Base-by-base conservation (phyloP, 768 basidiomycete species). In the Tremella fuciformis region DNA sequence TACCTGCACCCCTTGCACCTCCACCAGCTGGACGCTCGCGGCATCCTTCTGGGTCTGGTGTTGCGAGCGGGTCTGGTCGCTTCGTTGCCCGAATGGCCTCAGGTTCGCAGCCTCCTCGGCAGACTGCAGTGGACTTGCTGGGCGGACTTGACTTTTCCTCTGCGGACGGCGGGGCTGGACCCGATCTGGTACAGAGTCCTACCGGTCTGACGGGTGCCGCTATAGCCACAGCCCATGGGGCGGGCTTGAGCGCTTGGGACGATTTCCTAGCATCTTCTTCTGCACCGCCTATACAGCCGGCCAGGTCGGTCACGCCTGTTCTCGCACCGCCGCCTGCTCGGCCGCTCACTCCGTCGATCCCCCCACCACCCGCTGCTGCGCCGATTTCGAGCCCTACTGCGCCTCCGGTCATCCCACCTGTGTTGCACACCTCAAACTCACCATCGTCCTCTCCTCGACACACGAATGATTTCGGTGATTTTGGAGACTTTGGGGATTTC, bases 311-410 rank as follows among this genome's bases (percentile, higher is more conserved):
- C 29, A 34, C 29, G 29, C 29, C 48, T 8, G 15, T n/a, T 7
- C 40, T 40, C 13, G 21, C 51, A 53, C 51, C 51, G 16, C 51
- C 51, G 29, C 24, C 48, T 29, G 51, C 51, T 40, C 4, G 52
- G 37, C 44, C 58, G 11, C 55, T 57, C 34, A 49, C 67, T 13
- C 50, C 67, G 34, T 55, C 67, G 26, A 51, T 62, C 24, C 22
- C 85, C 64, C 78, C 81, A 4, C 83, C 83, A 39, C 82, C 26
- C 26, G 16, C 42, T n/a, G n/a, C 39, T 41, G 40, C 46, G 42
- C 39, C 48, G 46, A 19, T 34, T 9, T 7, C 9, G 44, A 52
- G 50, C 18, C n/a, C 50, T 50, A 44, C 63, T 15, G n/a, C 46
- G 0, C 16, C 25, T 51, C 29, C 40, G 53, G 18, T 41, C 13